These are phyloP conservation scores for Cytospora chrysosperma DNA, from an alignment of 2,329 filamentous ascomycete genomes.

Conservation along the genomic window DNA sequence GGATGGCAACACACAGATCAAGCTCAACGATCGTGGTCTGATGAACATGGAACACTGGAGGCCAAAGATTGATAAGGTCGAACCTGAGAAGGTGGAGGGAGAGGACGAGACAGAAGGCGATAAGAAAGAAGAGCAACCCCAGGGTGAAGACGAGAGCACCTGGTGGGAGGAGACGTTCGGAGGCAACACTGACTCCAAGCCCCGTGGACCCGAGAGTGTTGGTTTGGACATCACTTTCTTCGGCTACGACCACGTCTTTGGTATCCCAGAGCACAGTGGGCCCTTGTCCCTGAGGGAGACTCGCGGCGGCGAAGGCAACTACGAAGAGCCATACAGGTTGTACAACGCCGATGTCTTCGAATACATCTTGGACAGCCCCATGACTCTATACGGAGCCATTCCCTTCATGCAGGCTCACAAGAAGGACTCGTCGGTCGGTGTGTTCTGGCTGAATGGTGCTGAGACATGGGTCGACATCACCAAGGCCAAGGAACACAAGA, in stretches of 20 bases:
- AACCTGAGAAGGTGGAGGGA: constrained; percentile 53
- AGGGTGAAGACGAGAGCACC: constrained; percentile 75
- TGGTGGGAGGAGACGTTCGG: constrained; percentile 99
- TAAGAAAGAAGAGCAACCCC: constrained; percentile 34
- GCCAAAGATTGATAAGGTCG: constrained; percentile 69
- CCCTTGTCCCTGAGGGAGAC: constrained; percentile 87
- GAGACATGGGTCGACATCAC: constrained; percentile 97
- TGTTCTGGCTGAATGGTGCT: constrained; percentile 96
- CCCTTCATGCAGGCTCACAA: constrained; percentile 97
- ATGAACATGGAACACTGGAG: constrained; percentile 97
- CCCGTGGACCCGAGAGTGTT: constrained; percentile 89
- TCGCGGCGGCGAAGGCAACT: constrained; percentile 80
- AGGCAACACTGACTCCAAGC: constrained; percentile 92
- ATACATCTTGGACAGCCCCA: constrained; percentile 93
- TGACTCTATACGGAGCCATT: constrained; percentile 97
- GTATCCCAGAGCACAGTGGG: constrained; percentile 90
- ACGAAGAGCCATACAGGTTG: constrained; percentile 85
- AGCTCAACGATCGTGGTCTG: constrained; percentile 84
- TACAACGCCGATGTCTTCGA: constrained; percentile 98
- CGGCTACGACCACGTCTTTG: constrained; percentile 88
- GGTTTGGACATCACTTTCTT: constrained; percentile 89
- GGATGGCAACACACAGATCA: constrained; percentile 77
- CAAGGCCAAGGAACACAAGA: constrained; percentile 71
- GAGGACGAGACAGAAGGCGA: constrained; percentile 45
- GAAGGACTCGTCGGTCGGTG: constrained; percentile 87